Percentiles rank a stretch among this genome's conserved stretches.
These are phyloP conservation scores for Aspergillus egyptiacus DNA, from an alignment of 495 filamentous ascomycete genomes.

Conservation along the genomic window DNA sequence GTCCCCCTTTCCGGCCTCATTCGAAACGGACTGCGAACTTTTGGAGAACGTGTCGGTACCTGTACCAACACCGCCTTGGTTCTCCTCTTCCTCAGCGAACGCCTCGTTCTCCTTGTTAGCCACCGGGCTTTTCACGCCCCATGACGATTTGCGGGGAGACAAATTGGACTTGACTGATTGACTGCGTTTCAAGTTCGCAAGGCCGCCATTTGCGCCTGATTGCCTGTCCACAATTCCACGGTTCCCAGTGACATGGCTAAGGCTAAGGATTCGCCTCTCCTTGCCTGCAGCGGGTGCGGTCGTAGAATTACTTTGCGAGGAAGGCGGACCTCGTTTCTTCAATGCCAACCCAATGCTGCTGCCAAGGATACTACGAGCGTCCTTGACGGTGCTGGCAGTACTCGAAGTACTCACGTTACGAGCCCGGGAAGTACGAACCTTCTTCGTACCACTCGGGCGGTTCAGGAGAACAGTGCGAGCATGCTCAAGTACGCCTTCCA, in stretches of 20 bases:
- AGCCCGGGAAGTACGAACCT: slow-evolving; percentile 52
- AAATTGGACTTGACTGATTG: slow-evolving; percentile 65
- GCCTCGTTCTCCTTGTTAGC: slow-evolving; percentile 59
- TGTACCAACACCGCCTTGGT: slow-evolving; percentile 39
- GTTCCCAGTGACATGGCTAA: slow-evolving; percentile 83
- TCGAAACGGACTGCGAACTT: slow-evolving; percentile 6
- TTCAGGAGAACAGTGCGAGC: slow-evolving; percentile 77
- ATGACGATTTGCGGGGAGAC: slow-evolving; percentile 64
- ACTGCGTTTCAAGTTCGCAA: slow-evolving; percentile 56
- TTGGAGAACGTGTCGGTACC: slow-evolving; percentile 29
- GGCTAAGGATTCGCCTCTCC: slow-evolving; percentile 73
- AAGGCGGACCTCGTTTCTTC: slow-evolving; percentile 40
- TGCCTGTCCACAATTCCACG: slow-evolving; percentile 55
- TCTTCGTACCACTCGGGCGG: slow-evolving; percentile 54
- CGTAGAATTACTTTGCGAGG: slow-evolving; percentile 40
- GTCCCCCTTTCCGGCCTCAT: slow-evolving; percentile 15
- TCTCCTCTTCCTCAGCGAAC: slow-evolving; percentile 49
- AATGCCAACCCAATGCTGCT: slow-evolving; percentile 49
- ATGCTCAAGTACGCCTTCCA: slow-evolving; percentile 93
- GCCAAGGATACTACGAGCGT: slow-evolving; percentile 37
- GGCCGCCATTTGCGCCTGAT: slow-evolving; percentile 37
- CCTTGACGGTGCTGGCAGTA: slow-evolving; percentile 35
- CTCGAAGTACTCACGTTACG: slow-evolving; percentile 39
- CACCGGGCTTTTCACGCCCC: slow-evolving; percentile 51
- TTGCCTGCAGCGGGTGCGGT: slow-evolving; percentile 44